These are phyloP conservation scores for Taphrina sp. DNA, from an alignment of 1,139 yeast species.

Conservation along the genomic window DNA sequence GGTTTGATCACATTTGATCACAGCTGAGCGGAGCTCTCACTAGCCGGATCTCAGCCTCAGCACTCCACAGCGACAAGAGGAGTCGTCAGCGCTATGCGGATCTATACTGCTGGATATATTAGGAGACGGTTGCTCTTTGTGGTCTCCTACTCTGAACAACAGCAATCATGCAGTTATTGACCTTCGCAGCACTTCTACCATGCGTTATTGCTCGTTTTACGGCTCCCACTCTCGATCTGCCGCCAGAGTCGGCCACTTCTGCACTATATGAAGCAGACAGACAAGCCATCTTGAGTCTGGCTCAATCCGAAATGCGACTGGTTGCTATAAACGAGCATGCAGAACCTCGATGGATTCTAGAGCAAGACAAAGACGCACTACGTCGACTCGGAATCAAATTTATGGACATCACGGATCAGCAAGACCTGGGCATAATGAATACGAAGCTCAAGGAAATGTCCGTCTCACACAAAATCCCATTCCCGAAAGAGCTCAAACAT, in stretches of 20 bases:
- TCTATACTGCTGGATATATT: no score
- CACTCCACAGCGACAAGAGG: no score
- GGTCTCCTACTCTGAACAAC: background rate
- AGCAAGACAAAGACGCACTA: constrained; percentile 56
- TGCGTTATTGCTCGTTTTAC: background rate
- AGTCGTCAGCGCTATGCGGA: no score
- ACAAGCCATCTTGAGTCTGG: constrained; percentile 4
- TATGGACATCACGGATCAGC: constrained; percentile 64
- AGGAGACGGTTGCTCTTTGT: no score
- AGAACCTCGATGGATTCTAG: constrained; percentile 48
- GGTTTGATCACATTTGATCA: no score
- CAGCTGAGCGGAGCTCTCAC: no score
- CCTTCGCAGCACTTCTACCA: constrained; percentile 2
- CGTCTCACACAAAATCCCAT: constrained; percentile 42
- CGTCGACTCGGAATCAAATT: constrained; percentile 58
- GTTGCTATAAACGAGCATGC: constrained; percentile 1
- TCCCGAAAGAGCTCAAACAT: constrained; percentile 54
- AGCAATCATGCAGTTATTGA: background rate
- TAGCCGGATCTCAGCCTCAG: no score
- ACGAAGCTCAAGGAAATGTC: constrained; percentile 29
- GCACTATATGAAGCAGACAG: background rate
- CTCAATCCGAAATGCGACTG: constrained; percentile 14
- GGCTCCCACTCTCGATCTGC: background rate
- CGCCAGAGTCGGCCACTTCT: background rate
- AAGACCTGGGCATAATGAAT: constrained; percentile 37